A percentile compares a stretch with the other conserved stretches of the same genome.
Conservation (phyloP, 306 rosid genomes). For the Calophaca sinica region DNA sequence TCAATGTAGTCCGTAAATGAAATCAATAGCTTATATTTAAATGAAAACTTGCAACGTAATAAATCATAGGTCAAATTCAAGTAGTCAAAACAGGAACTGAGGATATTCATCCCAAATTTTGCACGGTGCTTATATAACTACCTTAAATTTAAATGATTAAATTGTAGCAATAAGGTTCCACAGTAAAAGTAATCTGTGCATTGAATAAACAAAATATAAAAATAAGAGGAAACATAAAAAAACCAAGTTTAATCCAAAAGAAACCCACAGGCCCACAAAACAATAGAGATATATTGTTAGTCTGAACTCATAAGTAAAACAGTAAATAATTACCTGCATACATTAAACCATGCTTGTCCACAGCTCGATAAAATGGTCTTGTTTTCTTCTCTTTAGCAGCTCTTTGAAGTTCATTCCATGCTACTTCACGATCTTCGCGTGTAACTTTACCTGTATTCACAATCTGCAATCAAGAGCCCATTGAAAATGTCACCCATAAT, state of each 20-base stretch:
- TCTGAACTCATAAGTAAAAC: slow-evolving; percentile 18
- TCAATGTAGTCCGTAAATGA: slow-evolving; percentile 1
- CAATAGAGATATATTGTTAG: slow-evolving; percentile 18
- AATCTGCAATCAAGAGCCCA: slow-evolving; percentile 63
- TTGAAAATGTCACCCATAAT: slow-evolving; percentile 34
- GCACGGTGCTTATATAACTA: slow-evolving; percentile 5
- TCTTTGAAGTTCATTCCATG: slow-evolving; percentile 79
- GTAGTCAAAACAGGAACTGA: slow-evolving; percentile 12
- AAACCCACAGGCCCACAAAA: not conserved
- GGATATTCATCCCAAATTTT: slow-evolving; percentile 6
- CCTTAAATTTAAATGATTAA: slow-evolving; percentile 21
- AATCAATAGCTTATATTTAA: not conserved
- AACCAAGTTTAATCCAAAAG: slow-evolving; percentile 26
- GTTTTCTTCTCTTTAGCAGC: slow-evolving; percentile 77
- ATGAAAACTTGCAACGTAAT: not conserved
- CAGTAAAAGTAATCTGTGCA: slow-evolving; percentile 21
- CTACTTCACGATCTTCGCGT: slow-evolving; percentile 67
- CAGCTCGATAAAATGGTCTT: slow-evolving; percentile 85
- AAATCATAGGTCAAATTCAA: slow-evolving; percentile 23
- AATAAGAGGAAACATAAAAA: not conserved
- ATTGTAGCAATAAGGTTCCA: not conserved
- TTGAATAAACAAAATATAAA: slow-evolving; percentile 8
- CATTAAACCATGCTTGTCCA: slow-evolving; percentile 76
- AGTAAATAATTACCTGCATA: slow-evolving; percentile 77
- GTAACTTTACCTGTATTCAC: slow-evolving; percentile 73